Percentiles rank a stretch among this genome's conserved stretches.
phyloP scores from a whole-genome alignment of 305 asterid species.

The Rubia occidens region DNA sequence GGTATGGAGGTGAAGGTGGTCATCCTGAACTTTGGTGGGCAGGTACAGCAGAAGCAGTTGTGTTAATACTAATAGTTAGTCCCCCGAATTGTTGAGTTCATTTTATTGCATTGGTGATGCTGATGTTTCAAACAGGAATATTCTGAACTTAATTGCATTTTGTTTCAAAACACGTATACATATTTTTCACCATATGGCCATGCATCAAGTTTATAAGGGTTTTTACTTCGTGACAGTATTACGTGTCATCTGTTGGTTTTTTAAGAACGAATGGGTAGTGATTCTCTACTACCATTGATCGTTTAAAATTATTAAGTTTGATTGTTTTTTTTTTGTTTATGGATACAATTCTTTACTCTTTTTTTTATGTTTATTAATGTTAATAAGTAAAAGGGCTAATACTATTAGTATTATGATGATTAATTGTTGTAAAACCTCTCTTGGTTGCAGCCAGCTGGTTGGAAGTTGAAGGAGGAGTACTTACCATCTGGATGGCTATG shows the following conservation, averaged over 20 bases:
- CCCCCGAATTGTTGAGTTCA: neutral
- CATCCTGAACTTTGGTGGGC: constrained; percentile 97
- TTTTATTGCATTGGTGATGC: neutral
- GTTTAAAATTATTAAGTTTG: neutral
- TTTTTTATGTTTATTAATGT: constrained; percentile 5
- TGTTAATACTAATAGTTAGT: neutral
- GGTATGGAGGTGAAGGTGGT: constrained; percentile 67
- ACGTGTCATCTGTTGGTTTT: neutral
- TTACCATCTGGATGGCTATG: constrained; percentile 96
- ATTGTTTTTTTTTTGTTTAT: neutral
- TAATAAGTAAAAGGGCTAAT: neutral
- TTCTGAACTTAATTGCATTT: neutral
- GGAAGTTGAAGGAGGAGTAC: constrained; percentile 89
- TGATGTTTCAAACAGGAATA: neutral
- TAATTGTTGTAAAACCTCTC: constrained; percentile 8
- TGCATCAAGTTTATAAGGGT: neutral
- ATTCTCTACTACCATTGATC: neutral
- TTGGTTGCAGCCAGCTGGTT: constrained; percentile 77
- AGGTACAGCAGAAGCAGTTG: constrained; percentile 36
- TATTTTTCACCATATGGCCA: neutral
- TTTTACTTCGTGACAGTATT: neutral
- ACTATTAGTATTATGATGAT: neutral
- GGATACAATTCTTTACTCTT: neutral
- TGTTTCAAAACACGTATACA: neutral
- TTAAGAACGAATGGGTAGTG: neutral